Base-by-base conservation (phyloP, 257 asterid species). In the Lithospermum erythrorhizon region DNA sequence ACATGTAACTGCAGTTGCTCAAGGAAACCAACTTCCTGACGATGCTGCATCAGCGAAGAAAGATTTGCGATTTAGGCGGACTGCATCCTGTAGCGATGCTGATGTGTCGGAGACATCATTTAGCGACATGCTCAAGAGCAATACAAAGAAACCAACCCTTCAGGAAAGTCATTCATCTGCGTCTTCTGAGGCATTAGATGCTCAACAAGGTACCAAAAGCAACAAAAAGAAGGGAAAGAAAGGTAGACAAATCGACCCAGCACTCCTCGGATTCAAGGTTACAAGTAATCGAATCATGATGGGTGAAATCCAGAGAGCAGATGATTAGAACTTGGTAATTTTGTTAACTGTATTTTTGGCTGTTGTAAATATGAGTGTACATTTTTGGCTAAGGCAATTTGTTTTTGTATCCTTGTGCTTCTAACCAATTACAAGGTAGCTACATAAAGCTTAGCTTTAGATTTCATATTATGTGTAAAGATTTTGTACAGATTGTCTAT, bases 221-320 rank as follows among this genome's bases (percentile, higher is more conserved):
- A 75, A 66, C 80, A 93, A 89, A 72, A 93, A 84, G 91, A 93
- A 89, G 73, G 99, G 99, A 22, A 93, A 89, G 79, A 93, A 89
- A 70, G 99, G 99, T 61, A 81, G 96, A 58, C 99, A 89, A 70
- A 93, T 93, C 0, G 99, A 93, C 57, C 99, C 99, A 3, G 95
- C 99, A 53, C 91, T 93, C 65, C 96, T 93, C 25, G 99, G 99
- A 5, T 93, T 93, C 78, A 93, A 89, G 81, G 99, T 93, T n/a
- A 81, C 95, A 1, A 93, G 99, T 80, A 93, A 93, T 69, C 88
- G 99, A 55, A 89, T 93, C 71, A 77, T 89, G 96, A 93, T 93
- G 99, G 99, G 99, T 13, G 99, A 93, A 73, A 89, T 93, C 64
- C 99, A 93, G 67, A 72, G 97, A 56, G 20, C 83, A 65, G 99